Evolutionary conservation across 768 basidiomycete genomes (phyloP).

Genomic region (Albatrellus ellisii): DNA sequence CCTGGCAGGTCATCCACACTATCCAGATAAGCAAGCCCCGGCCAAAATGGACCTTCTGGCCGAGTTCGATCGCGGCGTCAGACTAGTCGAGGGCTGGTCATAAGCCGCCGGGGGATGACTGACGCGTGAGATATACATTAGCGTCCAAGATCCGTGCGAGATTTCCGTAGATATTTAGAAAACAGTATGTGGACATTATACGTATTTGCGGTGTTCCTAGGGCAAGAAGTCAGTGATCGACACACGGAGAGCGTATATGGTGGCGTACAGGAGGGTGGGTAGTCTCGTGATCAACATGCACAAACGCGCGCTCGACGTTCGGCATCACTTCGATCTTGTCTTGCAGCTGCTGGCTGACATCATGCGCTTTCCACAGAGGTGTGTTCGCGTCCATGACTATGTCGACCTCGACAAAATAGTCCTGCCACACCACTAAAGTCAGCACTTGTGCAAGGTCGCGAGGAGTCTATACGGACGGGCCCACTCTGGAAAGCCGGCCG

Average conservation of each 20-base stretch:
- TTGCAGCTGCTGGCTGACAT: slow-evolving; percentile 71
- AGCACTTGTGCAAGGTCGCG: too few species aligned
- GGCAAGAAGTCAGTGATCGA: not conserved
- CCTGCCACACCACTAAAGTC: too few species aligned
- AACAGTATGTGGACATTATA: slow-evolving; percentile 7
- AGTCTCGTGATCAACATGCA: slow-evolving; percentile 91
- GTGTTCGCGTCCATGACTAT: slow-evolving; percentile 86
- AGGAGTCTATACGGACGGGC: slow-evolving; percentile 32
- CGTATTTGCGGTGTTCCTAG: slow-evolving; percentile 33
- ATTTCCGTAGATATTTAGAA: not conserved
- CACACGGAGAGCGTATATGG: slow-evolving; percentile 1
- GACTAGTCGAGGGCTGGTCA: slow-evolving; percentile 20
- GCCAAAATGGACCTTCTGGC: slow-evolving; percentile 1
- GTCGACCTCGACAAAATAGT: slow-evolving; percentile 93
- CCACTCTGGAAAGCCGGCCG: slow-evolving; percentile 37
- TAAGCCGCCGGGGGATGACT: not conserved
- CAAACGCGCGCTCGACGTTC: slow-evolving; percentile 86
- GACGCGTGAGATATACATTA: not conserved
- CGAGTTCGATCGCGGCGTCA: slow-evolving; percentile 27
- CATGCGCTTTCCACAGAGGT: slow-evolving; percentile 82
- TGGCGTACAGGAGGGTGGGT: slow-evolving; percentile 53
- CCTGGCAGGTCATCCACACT: not conserved
- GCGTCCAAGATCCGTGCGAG: not conserved
- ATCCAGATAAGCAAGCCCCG: not conserved
- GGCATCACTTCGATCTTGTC: slow-evolving; percentile 84